phyloP scores from a whole-genome alignment of 805 yeast species.

The Sugiyamaella americana region DNA sequence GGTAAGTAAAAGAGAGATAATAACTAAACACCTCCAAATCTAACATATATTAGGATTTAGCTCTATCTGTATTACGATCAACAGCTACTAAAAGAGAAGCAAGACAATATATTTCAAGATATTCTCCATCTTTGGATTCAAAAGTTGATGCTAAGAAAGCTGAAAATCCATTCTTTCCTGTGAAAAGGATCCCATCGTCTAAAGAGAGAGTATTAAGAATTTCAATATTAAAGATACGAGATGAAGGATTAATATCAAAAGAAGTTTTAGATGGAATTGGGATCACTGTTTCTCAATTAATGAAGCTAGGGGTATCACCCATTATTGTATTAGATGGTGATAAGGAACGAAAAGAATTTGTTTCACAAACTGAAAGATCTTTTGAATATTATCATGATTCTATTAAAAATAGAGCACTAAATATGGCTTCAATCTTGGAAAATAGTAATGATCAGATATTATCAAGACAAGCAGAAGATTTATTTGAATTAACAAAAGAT shows the following conservation, averaged over 20 bases:
- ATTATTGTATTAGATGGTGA: slow-evolving; percentile 53
- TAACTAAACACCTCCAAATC: too few relatives aligned
- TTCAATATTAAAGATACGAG: slow-evolving; percentile 50
- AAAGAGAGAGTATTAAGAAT: slow-evolving; percentile 32
- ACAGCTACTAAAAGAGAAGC: slow-evolving; percentile 95
- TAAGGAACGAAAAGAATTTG: slow-evolving; percentile 23
- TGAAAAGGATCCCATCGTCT: neutral
- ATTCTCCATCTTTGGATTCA: slow-evolving; percentile 39
- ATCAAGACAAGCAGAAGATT: neutral
- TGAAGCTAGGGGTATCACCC: slow-evolving; percentile 67
- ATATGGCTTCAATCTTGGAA: slow-evolving; percentile 19
- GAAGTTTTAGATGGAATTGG: slow-evolving; percentile 38
- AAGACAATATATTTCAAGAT: slow-evolving; percentile 66
- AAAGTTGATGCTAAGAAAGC: neutral
- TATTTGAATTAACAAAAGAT: neutral
- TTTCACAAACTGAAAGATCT: slow-evolving; percentile 10
- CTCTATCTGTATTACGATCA: slow-evolving; percentile 77
- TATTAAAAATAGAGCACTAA: slow-evolving; percentile 17
- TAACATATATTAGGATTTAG: slow-evolving; percentile 33
- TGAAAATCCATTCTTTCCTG: neutral
- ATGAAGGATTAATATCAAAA: slow-evolving; percentile 21
- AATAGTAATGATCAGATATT: neutral
- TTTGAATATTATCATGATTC: slow-evolving; percentile 26
- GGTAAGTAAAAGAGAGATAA: neutral
- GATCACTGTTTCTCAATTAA: slow-evolving; percentile 49